These are phyloP conservation scores for Fusarium devonianum DNA, from an alignment of 2,329 filamentous ascomycete genomes.

Conservation along the genomic window DNA sequence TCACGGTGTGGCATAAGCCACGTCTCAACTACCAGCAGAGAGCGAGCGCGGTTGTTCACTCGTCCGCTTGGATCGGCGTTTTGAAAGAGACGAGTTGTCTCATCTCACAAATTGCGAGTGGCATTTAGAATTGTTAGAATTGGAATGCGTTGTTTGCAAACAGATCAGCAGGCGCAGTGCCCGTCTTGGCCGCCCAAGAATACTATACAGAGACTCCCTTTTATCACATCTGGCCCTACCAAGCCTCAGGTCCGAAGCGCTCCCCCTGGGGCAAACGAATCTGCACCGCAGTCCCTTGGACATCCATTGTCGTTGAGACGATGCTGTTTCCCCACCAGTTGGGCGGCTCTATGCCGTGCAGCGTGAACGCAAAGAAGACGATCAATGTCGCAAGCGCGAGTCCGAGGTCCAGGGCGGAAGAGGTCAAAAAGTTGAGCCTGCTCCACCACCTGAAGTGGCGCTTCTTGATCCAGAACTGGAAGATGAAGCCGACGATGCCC, in stretches of 20 bases:
- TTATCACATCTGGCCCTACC: conserved; percentile 52
- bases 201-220: conserved; percentile 6
- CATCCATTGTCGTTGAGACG: conserved; percentile 68
- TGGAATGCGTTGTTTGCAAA: no score
- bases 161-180: background rate
- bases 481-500: conserved; percentile 74
- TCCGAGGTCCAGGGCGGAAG: conserved; percentile 73
- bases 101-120: background rate
- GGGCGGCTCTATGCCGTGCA: conserved; percentile 68
- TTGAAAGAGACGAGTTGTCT: background rate
- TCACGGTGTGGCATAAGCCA: conserved; percentile 11
- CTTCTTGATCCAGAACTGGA: conserved; percentile 73
- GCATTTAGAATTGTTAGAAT: no score
- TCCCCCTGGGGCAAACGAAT: conserved; percentile 58
- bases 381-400: conserved; percentile 71
- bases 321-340: conserved; percentile 74
- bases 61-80: background rate
- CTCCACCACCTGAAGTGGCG: conserved; percentile 75
- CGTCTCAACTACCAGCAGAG: background rate
- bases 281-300: conserved; percentile 65
- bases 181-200: background rate
- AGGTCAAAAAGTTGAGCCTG: conserved; percentile 75
- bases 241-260: conserved; percentile 67
- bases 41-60: background rate
- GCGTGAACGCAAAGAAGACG: conserved; percentile 73